These are phyloP conservation scores for Phlyctochytrium arcticum DNA, from an alignment of 192 early-diverging fungal genomes.

Conservation along the genomic window DNA sequence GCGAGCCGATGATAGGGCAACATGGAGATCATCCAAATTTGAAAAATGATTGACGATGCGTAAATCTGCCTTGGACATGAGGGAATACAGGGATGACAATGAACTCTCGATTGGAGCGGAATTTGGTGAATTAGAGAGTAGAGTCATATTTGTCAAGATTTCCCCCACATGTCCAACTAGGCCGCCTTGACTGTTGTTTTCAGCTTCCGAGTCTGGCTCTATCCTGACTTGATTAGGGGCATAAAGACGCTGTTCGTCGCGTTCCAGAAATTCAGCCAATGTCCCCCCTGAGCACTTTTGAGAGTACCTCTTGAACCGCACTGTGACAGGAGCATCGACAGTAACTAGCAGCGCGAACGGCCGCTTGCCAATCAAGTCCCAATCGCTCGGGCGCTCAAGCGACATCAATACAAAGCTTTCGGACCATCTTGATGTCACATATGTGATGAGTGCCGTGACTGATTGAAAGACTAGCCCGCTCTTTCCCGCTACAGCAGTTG, in stretches of 20 bases:
- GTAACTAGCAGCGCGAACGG: constrained; percentile 76
- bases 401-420: constrained; percentile 69
- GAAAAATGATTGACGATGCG: constrained; percentile 56
- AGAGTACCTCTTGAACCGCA: constrained; percentile 58
- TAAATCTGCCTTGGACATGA: constrained; percentile 50
- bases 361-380: constrained; percentile 62
- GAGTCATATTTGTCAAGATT: neutral
- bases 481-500: neutral
- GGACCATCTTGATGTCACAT: constrained; percentile 75
- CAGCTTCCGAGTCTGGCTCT: neutral
- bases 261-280: neutral
- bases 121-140: neutral
- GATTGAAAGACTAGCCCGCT: constrained; percentile 43
- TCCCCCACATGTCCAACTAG: neutral
- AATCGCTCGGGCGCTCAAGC: constrained; percentile 48
- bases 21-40: constrained; percentile 35
- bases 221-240: neutral
- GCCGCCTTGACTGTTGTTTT: neutral
- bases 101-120: no score
- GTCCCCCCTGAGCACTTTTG: neutral
- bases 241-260: constrained; percentile 12
- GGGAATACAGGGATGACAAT: constrained; percentile 6
- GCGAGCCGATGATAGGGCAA: constrained; percentile 24
- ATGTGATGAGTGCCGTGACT: constrained; percentile 53
- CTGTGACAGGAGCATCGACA: constrained; percentile 73